Base-by-base conservation (phyloP, 2,329 filamentous ascomycete species). In the Paecilomyces sp. region DNA sequence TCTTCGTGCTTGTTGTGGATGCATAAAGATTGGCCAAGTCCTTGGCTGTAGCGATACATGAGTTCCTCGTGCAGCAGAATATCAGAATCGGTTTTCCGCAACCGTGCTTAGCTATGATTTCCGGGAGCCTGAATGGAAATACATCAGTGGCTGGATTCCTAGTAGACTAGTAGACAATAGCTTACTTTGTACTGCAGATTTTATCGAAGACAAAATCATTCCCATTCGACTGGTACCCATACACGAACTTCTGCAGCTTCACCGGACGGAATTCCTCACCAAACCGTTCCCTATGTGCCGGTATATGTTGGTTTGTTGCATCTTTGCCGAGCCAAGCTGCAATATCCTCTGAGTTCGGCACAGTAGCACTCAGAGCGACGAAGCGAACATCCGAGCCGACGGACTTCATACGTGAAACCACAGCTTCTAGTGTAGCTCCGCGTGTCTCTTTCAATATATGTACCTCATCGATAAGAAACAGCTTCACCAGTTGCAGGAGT, bases 381-480 rank as follows among this genome's bases (percentile, higher is more conserved):
- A 95, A 94, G 13, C 91, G 85, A 15, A 94, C 85, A 68, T 88
- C 83, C 0, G 86, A 85, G 12, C 87, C 87, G 54, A 91, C 85
- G 0, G 88, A 88, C 72, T 94, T 94, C 90, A 94, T 95, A 8
- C 91, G 86, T 15, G 90, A 93, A 0, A 95, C 89, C 2, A 95
- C 88, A 3, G 88, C 89, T 70, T 96, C 91, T 0, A 96, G 80
- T 0, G 88, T 92, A 12, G 91, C 89, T 15, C 91, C 91, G 25
- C 91, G 85, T 3, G 82, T 76, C 66, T 94, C 90, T 67, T 91
- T 93, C 57, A 96, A 80, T 36, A 94, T 91, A 65, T 96, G 91
- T 0, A 95, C 90, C 69, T 96, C 91, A 66, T 96, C 91, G 59
- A 96, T 92, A 22, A 96, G 81, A 62, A 94, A 91, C 0, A 96